These are phyloP conservation scores for Malassezia sp. DNA, from an alignment of 1,284 basidiomycete species.

Conservation along the genomic window DNA sequence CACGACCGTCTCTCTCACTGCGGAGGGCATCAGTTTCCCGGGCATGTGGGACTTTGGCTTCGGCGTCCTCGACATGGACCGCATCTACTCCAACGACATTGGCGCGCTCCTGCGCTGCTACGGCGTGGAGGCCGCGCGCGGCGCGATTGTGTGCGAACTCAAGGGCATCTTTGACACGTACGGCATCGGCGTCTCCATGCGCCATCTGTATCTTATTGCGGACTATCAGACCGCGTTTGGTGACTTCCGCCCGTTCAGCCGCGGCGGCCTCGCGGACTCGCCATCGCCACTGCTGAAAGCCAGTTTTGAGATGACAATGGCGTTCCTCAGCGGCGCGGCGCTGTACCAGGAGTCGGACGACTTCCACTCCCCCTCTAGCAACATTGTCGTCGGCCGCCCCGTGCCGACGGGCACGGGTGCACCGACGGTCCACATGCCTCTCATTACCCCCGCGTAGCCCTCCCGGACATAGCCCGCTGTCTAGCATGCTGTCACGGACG, in stretches of 20 bases:
- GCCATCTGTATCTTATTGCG: slow-evolving; percentile 92
- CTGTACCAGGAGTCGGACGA: slow-evolving; percentile 90
- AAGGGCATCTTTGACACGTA: slow-evolving; percentile 83
- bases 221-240: slow-evolving; percentile 98
- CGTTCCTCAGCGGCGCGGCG: slow-evolving; percentile 86
- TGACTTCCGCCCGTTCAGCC: slow-evolving; percentile 93
- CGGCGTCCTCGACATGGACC: slow-evolving; percentile 68
- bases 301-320: slow-evolving; percentile 92
- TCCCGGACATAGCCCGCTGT: too few relatives aligned
- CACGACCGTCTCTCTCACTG: slow-evolving; percentile 27
- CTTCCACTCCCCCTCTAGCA: slow-evolving; percentile 73
- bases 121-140: slow-evolving; percentile 50
- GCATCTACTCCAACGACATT: slow-evolving; percentile 88
- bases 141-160: slow-evolving; percentile 59
- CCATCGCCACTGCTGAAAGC: slow-evolving; percentile 90
- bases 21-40: slow-evolving; percentile 57
- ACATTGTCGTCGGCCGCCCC: slow-evolving; percentile 61
- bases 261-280: slow-evolving; percentile 80
- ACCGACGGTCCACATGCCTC: slow-evolving; percentile 27
- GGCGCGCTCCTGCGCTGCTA: slow-evolving; percentile 83
- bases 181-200: slow-evolving; percentile 86
- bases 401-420: slow-evolving; percentile 38
- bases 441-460: too few relatives aligned
- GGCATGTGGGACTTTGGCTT: slow-evolving; percentile 81
- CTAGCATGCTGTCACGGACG: too few relatives aligned